Percentiles rank a stretch among this genome's conserved stretches.
Evolutionary conservation across 257 asterid genomes (phyloP).

Genomic region (Solanum gracilifrons): DNA sequence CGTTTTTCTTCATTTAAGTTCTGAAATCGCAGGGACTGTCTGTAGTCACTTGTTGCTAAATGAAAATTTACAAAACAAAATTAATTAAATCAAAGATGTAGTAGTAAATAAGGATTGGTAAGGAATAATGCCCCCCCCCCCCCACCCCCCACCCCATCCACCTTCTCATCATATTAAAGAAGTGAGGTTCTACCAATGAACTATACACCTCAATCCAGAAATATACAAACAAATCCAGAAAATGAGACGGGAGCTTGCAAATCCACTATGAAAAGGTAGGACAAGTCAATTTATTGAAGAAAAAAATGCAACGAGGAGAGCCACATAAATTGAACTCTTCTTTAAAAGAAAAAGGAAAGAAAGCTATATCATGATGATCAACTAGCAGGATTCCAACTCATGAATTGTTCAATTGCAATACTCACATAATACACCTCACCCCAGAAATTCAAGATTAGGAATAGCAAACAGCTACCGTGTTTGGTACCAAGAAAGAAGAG

Average conservation of each 20-base stretch:
- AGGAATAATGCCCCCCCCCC: not conserved
- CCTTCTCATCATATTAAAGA: not conserved
- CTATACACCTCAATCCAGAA: not conserved
- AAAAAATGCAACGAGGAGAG: not conserved
- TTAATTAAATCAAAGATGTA: not conserved
- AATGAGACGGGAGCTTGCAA: not conserved
- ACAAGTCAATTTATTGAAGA: not conserved
- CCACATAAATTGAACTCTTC: not conserved
- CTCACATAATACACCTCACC: not conserved
- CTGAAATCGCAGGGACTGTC: conserved; percentile 92
- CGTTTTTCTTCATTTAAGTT: conserved; percentile 86
- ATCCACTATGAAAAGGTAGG: not conserved
- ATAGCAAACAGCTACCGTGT: not conserved
- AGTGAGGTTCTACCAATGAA: not conserved
- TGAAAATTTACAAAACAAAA: conserved; percentile 4
- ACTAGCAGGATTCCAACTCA: not conserved
- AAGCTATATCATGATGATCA: not conserved
- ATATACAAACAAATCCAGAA: not conserved
- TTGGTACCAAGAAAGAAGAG: not conserved
- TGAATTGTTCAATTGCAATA: not conserved
- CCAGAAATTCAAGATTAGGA: not conserved
- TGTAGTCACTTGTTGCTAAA: conserved; percentile 85
- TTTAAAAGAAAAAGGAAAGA: not conserved
- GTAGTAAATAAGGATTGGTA: not conserved
- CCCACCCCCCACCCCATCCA: not conserved